phyloP scores from a whole-genome alignment of 73 alveolate genomes.

The Symbiodinium pilosum region DNA sequence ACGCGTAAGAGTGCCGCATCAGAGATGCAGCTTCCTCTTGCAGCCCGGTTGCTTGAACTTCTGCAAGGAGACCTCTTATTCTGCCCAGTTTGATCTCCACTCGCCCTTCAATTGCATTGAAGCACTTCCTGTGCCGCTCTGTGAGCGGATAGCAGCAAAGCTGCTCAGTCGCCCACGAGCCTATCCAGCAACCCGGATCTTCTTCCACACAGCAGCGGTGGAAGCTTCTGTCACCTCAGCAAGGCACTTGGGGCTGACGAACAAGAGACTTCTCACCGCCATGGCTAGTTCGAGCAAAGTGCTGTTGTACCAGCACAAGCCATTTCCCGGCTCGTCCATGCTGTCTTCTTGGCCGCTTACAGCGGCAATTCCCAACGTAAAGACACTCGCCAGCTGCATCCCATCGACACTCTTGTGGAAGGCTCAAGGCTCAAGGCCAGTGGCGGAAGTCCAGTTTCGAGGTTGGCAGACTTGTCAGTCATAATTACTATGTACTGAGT shows the following conservation, averaged over 20 bases:
- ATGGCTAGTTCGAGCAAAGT: background rate
- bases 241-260: too few species aligned
- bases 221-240: slow-evolving; percentile 48
- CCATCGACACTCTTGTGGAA: too few species aligned
- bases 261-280: too few species aligned
- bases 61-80: background rate
- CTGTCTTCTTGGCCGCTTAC: background rate
- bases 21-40: background rate
- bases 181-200: slow-evolving; percentile 72
- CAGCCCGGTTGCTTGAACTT: background rate
- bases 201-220: slow-evolving; percentile 49
- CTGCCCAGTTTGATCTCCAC: slow-evolving; percentile 5
- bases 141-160: slow-evolving; percentile 35
- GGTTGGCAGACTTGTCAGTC: too few species aligned
- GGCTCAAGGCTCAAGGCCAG: too few species aligned
- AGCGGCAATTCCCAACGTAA: background rate
- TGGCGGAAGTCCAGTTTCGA: too few species aligned
- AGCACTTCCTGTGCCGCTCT: slow-evolving; percentile 46
- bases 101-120: slow-evolving; percentile 35
- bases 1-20: background rate
- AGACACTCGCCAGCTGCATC: too few species aligned
- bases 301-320: slow-evolving; percentile 93
- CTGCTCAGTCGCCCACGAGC: slow-evolving; percentile 40
- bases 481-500: too few species aligned
- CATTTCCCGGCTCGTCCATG: slow-evolving; percentile 16